Evolutionary conservation across 202 grass and related monocot species (phyloP), one percentile per base, ranked within the genome.

Genomic region (Saccharum hybrid): DNA sequence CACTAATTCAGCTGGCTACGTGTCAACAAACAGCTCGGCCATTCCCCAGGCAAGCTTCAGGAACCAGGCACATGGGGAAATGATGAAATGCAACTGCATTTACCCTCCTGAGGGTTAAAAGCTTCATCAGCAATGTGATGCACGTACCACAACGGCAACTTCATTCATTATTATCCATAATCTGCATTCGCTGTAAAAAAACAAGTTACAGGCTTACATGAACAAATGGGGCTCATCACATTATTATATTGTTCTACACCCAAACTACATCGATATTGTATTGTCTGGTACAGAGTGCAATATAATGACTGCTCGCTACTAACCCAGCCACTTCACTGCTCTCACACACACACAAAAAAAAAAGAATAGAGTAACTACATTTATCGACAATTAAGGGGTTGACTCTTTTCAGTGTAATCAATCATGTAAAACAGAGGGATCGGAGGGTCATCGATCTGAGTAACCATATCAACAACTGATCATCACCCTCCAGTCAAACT

Each of bases 401-500:
- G 40, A 28, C 14, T 52, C 77, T 37, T 36, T 54, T 22, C 10
- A 22, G 63, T 75, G 21, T 74, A 16, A 77, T 60, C 13, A 66
- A 49, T 68, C 76, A n/a, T 62, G 37, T 31, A 52, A 73, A 84
- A 81, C 8, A 22, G 61, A 45, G 30, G 76, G 43, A 64, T 57
- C 7, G 19, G 54, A 57, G 66, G 84, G 54, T 80, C 79, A 86
- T 80, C 75, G 51, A 83, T 75, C 63, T 36, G 3, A 80, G 69
- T 79, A 86, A 83, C 63, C 75, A 38, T 90, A 90, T 86, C 69
- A 86, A 83, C 75, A 90, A 22, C 60, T 57, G 61, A 63, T 36
- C 19, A 56, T 74, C 79, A 90, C 75, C 83, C 84, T 75, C 42
- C 52, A 52, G 12, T 48, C 36, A 86, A 83, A 16, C 48, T 31